Conservation (phyloP, 1,284 basidiomycete species). For the Pisolithus thermaeus region DNA sequence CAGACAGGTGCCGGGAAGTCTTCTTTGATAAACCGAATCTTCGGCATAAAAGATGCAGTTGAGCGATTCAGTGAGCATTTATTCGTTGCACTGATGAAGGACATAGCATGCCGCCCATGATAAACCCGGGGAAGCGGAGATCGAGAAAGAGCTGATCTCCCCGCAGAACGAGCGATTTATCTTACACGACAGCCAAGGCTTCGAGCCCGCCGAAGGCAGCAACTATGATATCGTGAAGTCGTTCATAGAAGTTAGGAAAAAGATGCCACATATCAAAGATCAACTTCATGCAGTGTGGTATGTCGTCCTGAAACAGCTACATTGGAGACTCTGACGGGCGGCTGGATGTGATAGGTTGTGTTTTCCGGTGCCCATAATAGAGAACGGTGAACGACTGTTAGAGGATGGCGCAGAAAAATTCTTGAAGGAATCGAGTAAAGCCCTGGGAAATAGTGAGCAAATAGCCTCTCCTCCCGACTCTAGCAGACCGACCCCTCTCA, state of each 20-base stretch:
- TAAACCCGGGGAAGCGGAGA: constrained; percentile 16
- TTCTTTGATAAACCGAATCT: constrained; percentile 10
- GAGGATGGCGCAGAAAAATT: background rate
- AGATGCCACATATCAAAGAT: background rate
- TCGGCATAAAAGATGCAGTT: constrained; percentile 1
- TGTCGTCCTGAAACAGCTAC: background rate
- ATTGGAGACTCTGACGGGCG: no score
- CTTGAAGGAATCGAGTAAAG: background rate
- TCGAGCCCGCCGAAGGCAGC: constrained; percentile 18
- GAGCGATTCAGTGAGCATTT: background rate
- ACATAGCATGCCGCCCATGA: background rate
- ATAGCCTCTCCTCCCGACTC: background rate
- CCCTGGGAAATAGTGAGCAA: background rate
- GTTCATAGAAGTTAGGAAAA: constrained; percentile 9
- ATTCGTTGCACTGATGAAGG: background rate
- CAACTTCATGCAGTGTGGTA: constrained; percentile 4
- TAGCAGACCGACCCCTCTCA: background rate
- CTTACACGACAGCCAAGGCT: constrained; percentile 27
- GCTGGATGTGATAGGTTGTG: constrained; percentile 1
- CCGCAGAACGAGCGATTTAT: constrained; percentile 20
- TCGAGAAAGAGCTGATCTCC: constrained; percentile 17
- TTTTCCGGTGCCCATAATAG: background rate
- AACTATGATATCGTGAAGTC: constrained; percentile 15
- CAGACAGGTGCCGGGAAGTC: constrained; percentile 12
- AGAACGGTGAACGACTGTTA: background rate